These are phyloP conservation scores for Coemansia brasiliensis DNA, from an alignment of 192 early-diverging fungal genomes.

Conservation along the genomic window DNA sequence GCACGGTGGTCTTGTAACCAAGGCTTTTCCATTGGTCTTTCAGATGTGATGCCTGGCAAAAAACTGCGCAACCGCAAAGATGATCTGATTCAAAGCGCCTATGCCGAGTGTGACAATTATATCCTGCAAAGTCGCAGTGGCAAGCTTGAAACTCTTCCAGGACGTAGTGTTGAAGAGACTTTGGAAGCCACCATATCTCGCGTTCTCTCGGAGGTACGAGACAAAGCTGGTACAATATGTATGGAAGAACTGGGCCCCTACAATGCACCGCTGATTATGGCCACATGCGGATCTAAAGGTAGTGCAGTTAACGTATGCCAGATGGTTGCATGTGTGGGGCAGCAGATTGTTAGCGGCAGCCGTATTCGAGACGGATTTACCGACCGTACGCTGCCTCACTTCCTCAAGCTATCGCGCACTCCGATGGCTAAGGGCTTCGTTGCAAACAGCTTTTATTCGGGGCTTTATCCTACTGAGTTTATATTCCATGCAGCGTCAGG, in stretches of 20 bases:
- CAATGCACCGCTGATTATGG: conserved; percentile 98
- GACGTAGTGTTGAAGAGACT: conserved; percentile 83
- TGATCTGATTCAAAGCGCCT: conserved; percentile 73
- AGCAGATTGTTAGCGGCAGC: conserved; percentile 96
- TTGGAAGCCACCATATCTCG: conserved; percentile 87
- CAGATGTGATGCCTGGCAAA: conserved; percentile 92
- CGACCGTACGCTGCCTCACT: conserved; percentile 95
- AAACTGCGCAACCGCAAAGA: conserved; percentile 78
- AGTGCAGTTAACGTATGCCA: conserved; percentile 98
- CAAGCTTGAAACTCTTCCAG: conserved; percentile 77
- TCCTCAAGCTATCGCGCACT: conserved; percentile 87
- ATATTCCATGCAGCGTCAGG: conserved; percentile 99
- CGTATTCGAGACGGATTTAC: conserved; percentile 97
- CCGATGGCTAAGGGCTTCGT: conserved; percentile 98
- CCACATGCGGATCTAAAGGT: conserved; percentile 98
- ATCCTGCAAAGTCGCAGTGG: conserved; percentile 73
- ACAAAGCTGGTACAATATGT: conserved; percentile 87
- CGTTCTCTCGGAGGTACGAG: conserved; percentile 86
- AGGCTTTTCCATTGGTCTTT: conserved; percentile 98
- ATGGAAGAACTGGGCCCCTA: conserved; percentile 89
- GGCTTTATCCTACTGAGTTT: conserved; percentile 95
- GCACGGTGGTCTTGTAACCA: conserved; percentile 89
- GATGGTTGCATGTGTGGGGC: conserved; percentile 99
- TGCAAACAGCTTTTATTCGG: conserved; percentile 92
- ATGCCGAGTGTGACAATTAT: conserved; percentile 79